Conservation (phyloP, 176 grass and related monocot species). For the Raddia guianensis region DNA sequence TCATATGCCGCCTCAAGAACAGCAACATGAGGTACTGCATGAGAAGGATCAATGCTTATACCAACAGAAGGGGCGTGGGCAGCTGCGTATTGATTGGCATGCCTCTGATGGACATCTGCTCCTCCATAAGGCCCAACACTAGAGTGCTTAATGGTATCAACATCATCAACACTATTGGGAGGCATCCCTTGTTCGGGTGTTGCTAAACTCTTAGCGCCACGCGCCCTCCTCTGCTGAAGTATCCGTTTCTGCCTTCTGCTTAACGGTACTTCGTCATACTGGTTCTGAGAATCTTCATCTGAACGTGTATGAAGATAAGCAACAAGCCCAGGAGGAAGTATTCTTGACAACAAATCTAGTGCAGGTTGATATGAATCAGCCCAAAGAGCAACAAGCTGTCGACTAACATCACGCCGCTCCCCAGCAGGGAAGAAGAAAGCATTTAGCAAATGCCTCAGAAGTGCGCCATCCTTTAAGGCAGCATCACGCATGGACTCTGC, state of each 20-base stretch:
- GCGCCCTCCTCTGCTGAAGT: slow-evolving; percentile 79
- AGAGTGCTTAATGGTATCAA: slow-evolving; percentile 48
- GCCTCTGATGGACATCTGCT: slow-evolving; percentile 54
- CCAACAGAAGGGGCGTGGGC: slow-evolving; percentile 46
- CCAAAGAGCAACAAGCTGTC: slow-evolving; percentile 97
- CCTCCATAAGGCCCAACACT: slow-evolving; percentile 43
- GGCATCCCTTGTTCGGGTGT: slow-evolving; percentile 59
- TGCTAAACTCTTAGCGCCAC: slow-evolving; percentile 53
- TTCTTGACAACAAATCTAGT: slow-evolving; percentile 88
- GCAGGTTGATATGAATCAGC: slow-evolving; percentile 99
- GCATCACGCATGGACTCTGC: slow-evolving; percentile 99
- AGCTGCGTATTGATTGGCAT: slow-evolving; percentile 48
- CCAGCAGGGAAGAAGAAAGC: slow-evolving; percentile 87
- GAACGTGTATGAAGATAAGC: slow-evolving; percentile 93
- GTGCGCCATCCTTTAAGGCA: slow-evolving; percentile 96
- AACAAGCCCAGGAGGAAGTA: slow-evolving; percentile 99
- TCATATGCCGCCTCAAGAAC: slow-evolving; percentile 40
- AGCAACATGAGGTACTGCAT: slow-evolving; percentile 46
- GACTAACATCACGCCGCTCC: slow-evolving; percentile 91
- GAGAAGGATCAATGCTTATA: slow-evolving; percentile 54
- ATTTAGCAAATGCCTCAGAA: slow-evolving; percentile 95
- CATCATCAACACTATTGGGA: slow-evolving; percentile 56
- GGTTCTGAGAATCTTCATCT: slow-evolving; percentile 92
- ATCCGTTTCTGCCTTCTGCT: slow-evolving; percentile 87
- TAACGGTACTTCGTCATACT: slow-evolving; percentile 78